A percentile compares a stretch with the other conserved stretches of the same genome.
phyloP scores from a whole-genome alignment of 2,329 filamentous ascomycete genomes.

The Alternaria infectoria region DNA sequence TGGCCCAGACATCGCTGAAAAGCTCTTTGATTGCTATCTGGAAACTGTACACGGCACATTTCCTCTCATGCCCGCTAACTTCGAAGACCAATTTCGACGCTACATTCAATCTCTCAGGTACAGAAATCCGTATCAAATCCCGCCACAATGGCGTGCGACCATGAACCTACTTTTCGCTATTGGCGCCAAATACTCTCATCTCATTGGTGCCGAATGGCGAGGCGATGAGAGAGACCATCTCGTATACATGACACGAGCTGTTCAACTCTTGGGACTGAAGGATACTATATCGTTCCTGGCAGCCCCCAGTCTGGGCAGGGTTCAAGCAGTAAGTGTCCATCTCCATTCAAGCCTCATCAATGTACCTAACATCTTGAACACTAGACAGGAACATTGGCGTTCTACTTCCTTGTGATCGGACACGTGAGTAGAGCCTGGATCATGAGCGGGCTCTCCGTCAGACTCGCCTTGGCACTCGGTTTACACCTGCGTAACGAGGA shows the following conservation, averaged over 20 bases:
- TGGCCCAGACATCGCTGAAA: slow-evolving; percentile 35
- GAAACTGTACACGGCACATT: slow-evolving; percentile 43
- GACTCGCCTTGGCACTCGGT: slow-evolving; percentile 46
- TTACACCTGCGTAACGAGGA: slow-evolving; percentile 49
- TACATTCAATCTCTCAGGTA: slow-evolving; percentile 14
- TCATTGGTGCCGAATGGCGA: slow-evolving; percentile 35
- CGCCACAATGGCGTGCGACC: slow-evolving; percentile 43
- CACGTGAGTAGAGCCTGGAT: slow-evolving; percentile 43
- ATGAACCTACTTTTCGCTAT: slow-evolving; percentile 53
- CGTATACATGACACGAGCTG: slow-evolving; percentile 46
- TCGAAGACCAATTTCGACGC: slow-evolving; percentile 26
- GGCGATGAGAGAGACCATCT: slow-evolving; percentile 45
- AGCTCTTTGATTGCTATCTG: slow-evolving; percentile 46
- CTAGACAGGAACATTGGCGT: slow-evolving; percentile 30
- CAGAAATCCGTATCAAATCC: slow-evolving; percentile 13
- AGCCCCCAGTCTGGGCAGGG: slow-evolving; percentile 45
- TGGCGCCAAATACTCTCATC: slow-evolving; percentile 47
- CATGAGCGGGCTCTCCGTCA: slow-evolving; percentile 46
- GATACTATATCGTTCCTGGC: slow-evolving; percentile 27
- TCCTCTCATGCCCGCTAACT: slow-evolving; percentile 36
- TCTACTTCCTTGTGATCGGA: slow-evolving; percentile 36
- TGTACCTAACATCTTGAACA: not conserved
- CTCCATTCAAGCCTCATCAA: not conserved
- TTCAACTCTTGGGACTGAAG: slow-evolving; percentile 30
- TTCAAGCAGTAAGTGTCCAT: slow-evolving; percentile 44